phyloP scores from a whole-genome alignment of 495 filamentous ascomycete genomes.

The Paragyromitra xinjiangensis region DNA sequence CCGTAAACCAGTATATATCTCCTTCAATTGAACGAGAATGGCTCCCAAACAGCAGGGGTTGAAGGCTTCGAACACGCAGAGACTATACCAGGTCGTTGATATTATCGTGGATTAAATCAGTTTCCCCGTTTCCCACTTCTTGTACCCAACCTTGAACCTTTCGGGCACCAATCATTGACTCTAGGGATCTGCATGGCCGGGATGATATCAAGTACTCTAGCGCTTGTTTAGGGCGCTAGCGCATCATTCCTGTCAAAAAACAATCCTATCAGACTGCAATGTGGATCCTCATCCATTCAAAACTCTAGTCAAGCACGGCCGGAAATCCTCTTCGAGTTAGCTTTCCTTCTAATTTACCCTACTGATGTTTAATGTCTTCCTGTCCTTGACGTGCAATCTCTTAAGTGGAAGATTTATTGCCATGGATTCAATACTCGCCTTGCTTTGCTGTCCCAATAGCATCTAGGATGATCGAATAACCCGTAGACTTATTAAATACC shows the following conservation, averaged over 20 bases:
- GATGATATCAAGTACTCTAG: neutral
- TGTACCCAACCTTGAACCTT: neutral
- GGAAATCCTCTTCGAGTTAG: conserved; percentile 15
- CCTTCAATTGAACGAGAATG: conserved; percentile 5
- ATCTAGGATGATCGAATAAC: neutral
- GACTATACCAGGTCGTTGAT: neutral
- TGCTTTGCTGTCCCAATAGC: conserved; percentile 26
- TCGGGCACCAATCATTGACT: neutral
- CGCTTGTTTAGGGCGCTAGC: neutral
- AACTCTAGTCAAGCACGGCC: conserved; percentile 18
- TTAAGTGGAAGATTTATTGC: conserved; percentile 20
- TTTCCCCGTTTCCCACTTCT: neutral
- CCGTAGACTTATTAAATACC: neutral
- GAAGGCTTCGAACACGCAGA: neutral
- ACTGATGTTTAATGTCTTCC: conserved; percentile 8
- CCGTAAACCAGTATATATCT: conserved; percentile 4
- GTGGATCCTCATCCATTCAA: neutral
- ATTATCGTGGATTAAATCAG: neutral
- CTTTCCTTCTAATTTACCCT: neutral
- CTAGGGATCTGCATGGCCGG: neutral
- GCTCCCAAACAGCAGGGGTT: neutral
- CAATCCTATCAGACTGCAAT: conserved; percentile 2
- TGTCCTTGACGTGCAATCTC: neutral
- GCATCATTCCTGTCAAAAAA: neutral
- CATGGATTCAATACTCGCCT: conserved; percentile 2